Evolutionary conservation across 2,329 filamentous ascomycete genomes (phyloP).

Genomic region (Claviceps africana): DNA sequence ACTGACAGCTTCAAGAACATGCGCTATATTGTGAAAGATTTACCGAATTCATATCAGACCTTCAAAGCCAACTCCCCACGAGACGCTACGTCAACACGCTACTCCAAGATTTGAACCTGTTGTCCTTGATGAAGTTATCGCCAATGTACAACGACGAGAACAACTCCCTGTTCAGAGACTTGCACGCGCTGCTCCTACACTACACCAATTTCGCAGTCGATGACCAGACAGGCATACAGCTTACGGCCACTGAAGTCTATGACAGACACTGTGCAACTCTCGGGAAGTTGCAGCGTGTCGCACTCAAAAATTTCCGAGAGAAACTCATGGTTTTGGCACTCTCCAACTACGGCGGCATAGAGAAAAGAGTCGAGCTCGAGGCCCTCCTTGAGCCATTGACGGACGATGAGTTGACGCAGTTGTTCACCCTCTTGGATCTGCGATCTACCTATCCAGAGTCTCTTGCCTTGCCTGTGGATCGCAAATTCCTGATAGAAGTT

Average conservation of each 20-base stretch:
- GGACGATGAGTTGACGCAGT: conserved; percentile 56
- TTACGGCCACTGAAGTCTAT: conserved; percentile 59
- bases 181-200: conserved; percentile 67
- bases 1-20: not conserved
- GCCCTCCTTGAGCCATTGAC: conserved; percentile 58
- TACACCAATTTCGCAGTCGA: conserved; percentile 84
- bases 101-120: conserved; percentile 69
- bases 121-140: conserved; percentile 66
- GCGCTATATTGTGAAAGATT: conserved; percentile 75
- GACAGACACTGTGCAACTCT: conserved; percentile 65
- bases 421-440: conserved; percentile 61
- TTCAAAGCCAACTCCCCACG: conserved; percentile 88
- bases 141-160: conserved; percentile 62
- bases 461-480: conserved; percentile 47
- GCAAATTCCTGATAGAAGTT: conserved; percentile 54
- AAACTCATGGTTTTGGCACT: conserved; percentile 85
- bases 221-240: conserved; percentile 71
- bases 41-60: conserved; percentile 74
- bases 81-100: conserved; percentile 85
- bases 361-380: conserved; percentile 64
- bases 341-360: conserved; percentile 82
- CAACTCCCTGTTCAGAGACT: conserved; percentile 65
- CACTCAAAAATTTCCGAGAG: conserved; percentile 70
- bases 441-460: conserved; percentile 69
- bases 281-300: conserved; percentile 64